Percentiles rank a stretch among this genome's conserved stretches.
phyloP scores from a whole-genome alignment of 805 yeast genomes.

The Candida broadrunensis region DNA sequence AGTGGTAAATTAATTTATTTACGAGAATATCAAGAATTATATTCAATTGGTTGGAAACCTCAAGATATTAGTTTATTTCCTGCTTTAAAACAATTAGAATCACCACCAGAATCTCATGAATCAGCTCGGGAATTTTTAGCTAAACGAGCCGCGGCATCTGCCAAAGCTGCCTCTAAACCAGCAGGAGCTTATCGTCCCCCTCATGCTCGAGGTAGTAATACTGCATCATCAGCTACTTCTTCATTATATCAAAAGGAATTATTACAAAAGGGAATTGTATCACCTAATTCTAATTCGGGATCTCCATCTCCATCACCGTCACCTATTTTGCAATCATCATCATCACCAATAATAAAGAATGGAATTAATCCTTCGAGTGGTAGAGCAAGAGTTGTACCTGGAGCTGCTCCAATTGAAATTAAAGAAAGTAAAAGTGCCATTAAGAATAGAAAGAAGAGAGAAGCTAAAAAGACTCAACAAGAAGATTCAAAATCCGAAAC shows the following conservation, averaged over 20 bases:
- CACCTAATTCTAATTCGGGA: constrained; percentile 3
- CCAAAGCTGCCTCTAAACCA: constrained; percentile 49
- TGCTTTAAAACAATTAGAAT: constrained; percentile 43
- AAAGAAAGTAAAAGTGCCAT: constrained; percentile 63
- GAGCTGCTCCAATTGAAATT: constrained; percentile 45
- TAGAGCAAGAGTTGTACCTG: constrained; percentile 50
- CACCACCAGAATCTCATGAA: constrained; percentile 66
- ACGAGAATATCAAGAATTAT: constrained; percentile 78
- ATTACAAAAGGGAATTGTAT: constrained; percentile 4
- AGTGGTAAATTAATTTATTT: constrained; percentile 76
- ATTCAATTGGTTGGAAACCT: constrained; percentile 83
- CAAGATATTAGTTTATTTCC: constrained; percentile 55
- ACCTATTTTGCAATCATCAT: constrained; percentile 16
- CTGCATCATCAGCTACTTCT: constrained; percentile 33
- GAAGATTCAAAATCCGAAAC: constrained; percentile 4
- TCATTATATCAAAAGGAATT: constrained; percentile 60
- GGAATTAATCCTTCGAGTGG: constrained; percentile 22
- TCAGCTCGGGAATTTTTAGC: constrained; percentile 61
- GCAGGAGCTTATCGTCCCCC: constrained; percentile 97
- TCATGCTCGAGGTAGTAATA: constrained; percentile 64
- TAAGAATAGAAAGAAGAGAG: constrained; percentile 75
- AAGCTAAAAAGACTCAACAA: constrained; percentile 43
- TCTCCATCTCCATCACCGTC: constrained; percentile 18
- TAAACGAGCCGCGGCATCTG: constrained; percentile 32
- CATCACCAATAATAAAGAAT: constrained; percentile 2